These are phyloP conservation scores for Aspergillus sp. DNA, from an alignment of 2,329 filamentous ascomycete genomes.

Conservation along the genomic window DNA sequence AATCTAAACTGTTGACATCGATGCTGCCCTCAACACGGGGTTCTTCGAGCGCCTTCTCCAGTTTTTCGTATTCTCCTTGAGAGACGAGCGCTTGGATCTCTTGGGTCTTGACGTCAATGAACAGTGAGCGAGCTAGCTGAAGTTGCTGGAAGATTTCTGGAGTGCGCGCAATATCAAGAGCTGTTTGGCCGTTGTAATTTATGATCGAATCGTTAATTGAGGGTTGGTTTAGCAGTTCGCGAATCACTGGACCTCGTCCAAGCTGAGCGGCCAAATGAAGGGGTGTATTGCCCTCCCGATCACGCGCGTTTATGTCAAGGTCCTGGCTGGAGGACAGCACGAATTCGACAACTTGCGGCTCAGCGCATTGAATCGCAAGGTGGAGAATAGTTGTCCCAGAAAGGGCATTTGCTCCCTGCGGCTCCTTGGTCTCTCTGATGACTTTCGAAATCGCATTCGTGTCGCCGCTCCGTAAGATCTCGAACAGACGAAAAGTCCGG, in stretches of 20 bases:
- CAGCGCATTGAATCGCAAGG: conserved; percentile 92
- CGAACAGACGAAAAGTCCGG: conserved; percentile 89
- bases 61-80: conserved; percentile 70
- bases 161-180: conserved; percentile 84
- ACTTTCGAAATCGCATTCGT: conserved; percentile 86
- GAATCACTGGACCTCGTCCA: conserved; percentile 77
- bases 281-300: conserved; percentile 92
- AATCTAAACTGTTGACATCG: conserved; percentile 89
- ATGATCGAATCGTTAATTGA: conserved; percentile 84
- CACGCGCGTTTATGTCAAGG: conserved; percentile 83
- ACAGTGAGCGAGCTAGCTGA: conserved; percentile 85
- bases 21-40: conserved; percentile 80
- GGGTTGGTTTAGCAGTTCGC: conserved; percentile 77
- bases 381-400: conserved; percentile 86
- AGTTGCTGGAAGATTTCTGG: conserved; percentile 95
- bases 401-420: conserved; percentile 46
- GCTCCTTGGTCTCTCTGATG: conserved; percentile 63
- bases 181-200: conserved; percentile 81
- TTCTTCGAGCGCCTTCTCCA: conserved; percentile 82
- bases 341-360: conserved; percentile 88
- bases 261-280: conserved; percentile 84
- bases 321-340: conserved; percentile 74
- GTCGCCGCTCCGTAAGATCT: conserved; percentile 86
- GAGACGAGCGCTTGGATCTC: conserved; percentile 79
- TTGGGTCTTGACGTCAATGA: conserved; percentile 81